These are phyloP conservation scores for Polygonum aviculare DNA, from an alignment of 148 eudicot species.

Conservation along the genomic window DNA sequence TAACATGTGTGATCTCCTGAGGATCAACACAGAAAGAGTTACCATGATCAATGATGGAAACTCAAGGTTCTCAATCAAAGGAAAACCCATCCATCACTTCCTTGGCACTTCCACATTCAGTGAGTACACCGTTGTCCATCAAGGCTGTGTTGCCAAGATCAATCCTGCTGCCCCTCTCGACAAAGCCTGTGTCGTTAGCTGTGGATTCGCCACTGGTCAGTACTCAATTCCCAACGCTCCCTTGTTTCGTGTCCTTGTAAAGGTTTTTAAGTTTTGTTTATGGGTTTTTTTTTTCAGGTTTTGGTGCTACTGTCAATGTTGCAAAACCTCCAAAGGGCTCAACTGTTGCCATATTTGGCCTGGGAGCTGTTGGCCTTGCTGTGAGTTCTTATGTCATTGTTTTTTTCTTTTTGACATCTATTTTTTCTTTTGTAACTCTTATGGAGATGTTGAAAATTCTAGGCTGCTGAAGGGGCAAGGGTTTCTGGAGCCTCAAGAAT, in stretches of 20 bases:
- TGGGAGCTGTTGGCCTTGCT: slow-evolving; percentile 78
- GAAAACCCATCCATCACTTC: slow-evolving; percentile 54
- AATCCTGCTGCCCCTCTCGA: slow-evolving; percentile 72
- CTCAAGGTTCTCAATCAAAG: slow-evolving; percentile 47
- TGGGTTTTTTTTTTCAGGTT: slow-evolving; percentile 20
- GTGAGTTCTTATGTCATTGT: slow-evolving; percentile 27
- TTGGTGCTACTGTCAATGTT: slow-evolving; percentile 74
- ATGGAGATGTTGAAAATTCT: neutral
- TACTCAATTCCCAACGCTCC: neutral
- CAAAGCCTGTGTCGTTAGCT: slow-evolving; percentile 71
- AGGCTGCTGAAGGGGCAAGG: slow-evolving; percentile 62
- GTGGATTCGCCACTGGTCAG: slow-evolving; percentile 62
- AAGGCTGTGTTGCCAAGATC: slow-evolving; percentile 61
- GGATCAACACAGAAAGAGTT: slow-evolving; percentile 68
- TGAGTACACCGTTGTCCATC: slow-evolving; percentile 55
- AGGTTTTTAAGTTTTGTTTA: neutral
- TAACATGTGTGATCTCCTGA: slow-evolving; percentile 64
- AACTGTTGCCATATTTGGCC: slow-evolving; percentile 62
- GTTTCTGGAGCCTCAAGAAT: slow-evolving; percentile 52
- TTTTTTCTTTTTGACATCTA: neutral
- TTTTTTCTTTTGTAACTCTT: neutral
- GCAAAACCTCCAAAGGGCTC: slow-evolving; percentile 72
- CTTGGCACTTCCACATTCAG: slow-evolving; percentile 71
- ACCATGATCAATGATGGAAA: slow-evolving; percentile 52
- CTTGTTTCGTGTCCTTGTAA: neutral